Conservation (phyloP, 306 rosid genomes). For the Echinosophora koreensis region DNA sequence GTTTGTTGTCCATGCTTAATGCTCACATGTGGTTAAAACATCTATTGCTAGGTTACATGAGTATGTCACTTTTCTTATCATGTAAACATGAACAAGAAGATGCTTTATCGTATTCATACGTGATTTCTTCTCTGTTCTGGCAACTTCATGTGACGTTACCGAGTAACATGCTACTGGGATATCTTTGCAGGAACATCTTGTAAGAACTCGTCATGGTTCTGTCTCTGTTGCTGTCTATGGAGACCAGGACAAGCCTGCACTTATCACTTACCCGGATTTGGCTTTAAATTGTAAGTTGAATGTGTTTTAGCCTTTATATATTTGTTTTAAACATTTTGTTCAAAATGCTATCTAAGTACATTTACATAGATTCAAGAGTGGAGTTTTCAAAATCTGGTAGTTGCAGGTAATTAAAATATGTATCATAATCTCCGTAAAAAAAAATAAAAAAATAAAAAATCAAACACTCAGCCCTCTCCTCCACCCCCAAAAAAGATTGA, state of each 20-base stretch:
- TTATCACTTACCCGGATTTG: constrained; percentile 87
- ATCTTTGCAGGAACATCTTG: constrained; percentile 73
- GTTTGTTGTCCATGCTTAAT: constrained; percentile 27
- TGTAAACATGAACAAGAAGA: not conserved
- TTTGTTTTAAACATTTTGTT: constrained; percentile 15
- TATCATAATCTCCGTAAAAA: not conserved
- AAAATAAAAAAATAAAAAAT: too few relatives aligned
- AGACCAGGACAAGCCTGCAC: constrained; percentile 92
- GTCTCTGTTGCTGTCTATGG: constrained; percentile 84
- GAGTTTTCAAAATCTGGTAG: constrained; percentile 12
- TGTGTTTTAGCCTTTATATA: not conserved
- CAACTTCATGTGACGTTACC: constrained; percentile 29
- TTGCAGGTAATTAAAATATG: constrained; percentile 15
- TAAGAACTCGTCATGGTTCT: constrained; percentile 73
- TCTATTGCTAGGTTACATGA: not conserved
- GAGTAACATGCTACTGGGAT: constrained; percentile 36
- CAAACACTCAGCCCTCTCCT: not conserved
- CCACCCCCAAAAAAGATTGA: not conserved
- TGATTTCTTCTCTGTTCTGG: constrained; percentile 9
- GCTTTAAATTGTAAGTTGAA: constrained; percentile 82
- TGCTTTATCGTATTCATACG: not conserved
- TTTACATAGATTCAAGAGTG: not conserved
- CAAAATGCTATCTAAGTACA: not conserved
- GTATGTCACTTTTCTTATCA: not conserved
- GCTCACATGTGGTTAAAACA: not conserved